Conservation (phyloP, 202 grass and related monocot species). For the Zoysia matrella region DNA sequence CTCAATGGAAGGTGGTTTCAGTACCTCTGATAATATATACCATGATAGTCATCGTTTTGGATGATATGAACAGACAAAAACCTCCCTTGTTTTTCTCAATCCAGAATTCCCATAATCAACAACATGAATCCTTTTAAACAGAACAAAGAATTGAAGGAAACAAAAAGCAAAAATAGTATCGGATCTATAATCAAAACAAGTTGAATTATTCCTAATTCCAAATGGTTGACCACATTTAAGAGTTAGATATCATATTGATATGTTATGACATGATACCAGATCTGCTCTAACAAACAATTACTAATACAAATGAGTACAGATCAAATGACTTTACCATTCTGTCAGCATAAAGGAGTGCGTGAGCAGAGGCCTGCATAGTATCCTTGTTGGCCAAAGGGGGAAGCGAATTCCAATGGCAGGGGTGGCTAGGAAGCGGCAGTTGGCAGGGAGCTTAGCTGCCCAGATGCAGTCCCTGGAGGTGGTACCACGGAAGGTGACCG, state of each 20-base stretch:
- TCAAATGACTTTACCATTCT: slow-evolving; percentile 57
- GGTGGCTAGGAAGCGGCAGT: slow-evolving; percentile 62
- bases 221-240: background rate
- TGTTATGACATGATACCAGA: background rate
- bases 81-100: slow-evolving; percentile 68
- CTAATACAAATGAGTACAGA: background rate
- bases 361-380: slow-evolving; percentile 73
- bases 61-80: slow-evolving; percentile 77
- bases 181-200: background rate
- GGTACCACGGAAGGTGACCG: slow-evolving; percentile 58
- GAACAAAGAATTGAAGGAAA: slow-evolving; percentile 20
- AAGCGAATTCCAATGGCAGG: slow-evolving; percentile 45
- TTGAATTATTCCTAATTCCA: no score
- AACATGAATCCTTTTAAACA: slow-evolving; percentile 28
- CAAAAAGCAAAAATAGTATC: background rate
- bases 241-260: slow-evolving; percentile 19
- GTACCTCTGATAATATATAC: slow-evolving; percentile 86
- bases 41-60: slow-evolving; percentile 82
- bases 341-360: slow-evolving; percentile 51
- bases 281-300: no score
- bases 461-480: slow-evolving; percentile 79
- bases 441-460: slow-evolving; percentile 71
- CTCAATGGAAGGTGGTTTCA: slow-evolving; percentile 71
- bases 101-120: slow-evolving; percentile 72
- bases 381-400: slow-evolving; percentile 49